Conservation (phyloP, 495 filamentous ascomycete genomes). For the Penicillium antarcticum region DNA sequence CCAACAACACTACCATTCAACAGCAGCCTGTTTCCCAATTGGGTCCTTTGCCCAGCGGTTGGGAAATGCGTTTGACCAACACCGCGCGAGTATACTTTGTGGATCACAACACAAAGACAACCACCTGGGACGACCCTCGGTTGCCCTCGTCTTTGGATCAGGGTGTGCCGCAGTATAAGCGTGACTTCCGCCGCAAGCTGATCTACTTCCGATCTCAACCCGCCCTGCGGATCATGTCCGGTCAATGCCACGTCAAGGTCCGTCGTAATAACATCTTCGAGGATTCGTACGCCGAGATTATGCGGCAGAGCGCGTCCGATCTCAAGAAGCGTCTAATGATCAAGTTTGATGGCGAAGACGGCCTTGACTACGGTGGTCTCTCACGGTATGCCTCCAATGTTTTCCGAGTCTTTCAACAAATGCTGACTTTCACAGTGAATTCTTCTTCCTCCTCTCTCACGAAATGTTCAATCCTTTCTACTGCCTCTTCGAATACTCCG, state of each 20-base stretch:
- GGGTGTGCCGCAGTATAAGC: conserved; percentile 98
- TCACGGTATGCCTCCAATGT: conserved; percentile 57
- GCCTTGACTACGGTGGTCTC: conserved; percentile 95
- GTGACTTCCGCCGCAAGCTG: conserved; percentile 94
- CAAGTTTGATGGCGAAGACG: conserved; percentile 98
- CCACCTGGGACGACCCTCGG: conserved; percentile 98
- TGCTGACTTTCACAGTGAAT: conserved; percentile 63
- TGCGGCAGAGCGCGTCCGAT: conserved; percentile 92
- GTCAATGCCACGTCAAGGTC: conserved; percentile 98
- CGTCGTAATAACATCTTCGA: conserved; percentile 96
- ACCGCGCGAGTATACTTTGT: conserved; percentile 98
- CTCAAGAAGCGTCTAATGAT: conserved; percentile 99
- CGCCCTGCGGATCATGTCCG: conserved; percentile 88
- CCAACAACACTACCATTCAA: conserved; percentile 80
- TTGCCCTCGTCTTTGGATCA: conserved; percentile 95
- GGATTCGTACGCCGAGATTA: conserved; percentile 97
- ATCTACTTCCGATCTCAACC: conserved; percentile 99
- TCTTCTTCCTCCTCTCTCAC: conserved; percentile 99
- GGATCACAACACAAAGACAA: conserved; percentile 99
- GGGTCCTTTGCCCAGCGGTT: conserved; percentile 93
- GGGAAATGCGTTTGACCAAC: conserved; percentile 99
- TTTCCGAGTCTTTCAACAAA: conserved; percentile 10
- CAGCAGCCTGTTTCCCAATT: conserved; percentile 97
- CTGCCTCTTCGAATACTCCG: conserved; percentile 99
- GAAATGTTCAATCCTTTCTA: conserved; percentile 99